A percentile compares a stretch with the other conserved stretches of the same genome.
phyloP scores from a whole-genome alignment of 768 basidiomycete genomes.

The Boletus edulis region DNA sequence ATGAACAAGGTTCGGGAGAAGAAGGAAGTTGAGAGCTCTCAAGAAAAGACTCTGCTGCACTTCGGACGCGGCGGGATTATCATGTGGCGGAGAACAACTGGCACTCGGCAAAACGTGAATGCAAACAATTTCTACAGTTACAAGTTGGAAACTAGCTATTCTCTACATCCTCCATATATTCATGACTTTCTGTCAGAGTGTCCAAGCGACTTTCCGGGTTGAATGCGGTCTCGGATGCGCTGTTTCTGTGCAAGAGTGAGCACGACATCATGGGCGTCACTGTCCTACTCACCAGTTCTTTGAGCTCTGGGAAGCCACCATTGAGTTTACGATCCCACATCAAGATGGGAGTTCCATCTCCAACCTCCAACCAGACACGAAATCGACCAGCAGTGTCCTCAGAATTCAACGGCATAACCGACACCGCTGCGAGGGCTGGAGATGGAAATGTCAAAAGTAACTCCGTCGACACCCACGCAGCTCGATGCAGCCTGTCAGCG shows the following conservation, averaged over 20 bases:
- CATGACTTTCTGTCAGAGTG: slow-evolving; percentile 73
- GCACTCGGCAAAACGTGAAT: background rate
- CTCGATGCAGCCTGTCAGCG: slow-evolving; percentile 76
- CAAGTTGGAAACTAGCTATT: slow-evolving; percentile 1
- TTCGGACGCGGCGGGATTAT: background rate
- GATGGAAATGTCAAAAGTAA: slow-evolving; percentile 88
- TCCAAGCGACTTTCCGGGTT: slow-evolving; percentile 80
- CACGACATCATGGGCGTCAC: slow-evolving; percentile 3
- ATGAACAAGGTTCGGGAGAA: slow-evolving; percentile 8
- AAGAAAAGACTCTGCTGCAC: slow-evolving; percentile 15
- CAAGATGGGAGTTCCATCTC: slow-evolving; percentile 39
- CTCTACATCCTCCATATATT: background rate
- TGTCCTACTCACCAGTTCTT: slow-evolving; percentile 59
- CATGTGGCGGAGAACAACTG: slow-evolving; percentile 20
- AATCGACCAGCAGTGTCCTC: slow-evolving; percentile 90
- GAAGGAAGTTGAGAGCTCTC: slow-evolving; percentile 18
- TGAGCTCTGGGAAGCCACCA: slow-evolving; percentile 91
- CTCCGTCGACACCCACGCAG: slow-evolving; percentile 93
- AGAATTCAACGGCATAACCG: slow-evolving; percentile 68
- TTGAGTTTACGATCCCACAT: slow-evolving; percentile 91
- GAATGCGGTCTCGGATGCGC: slow-evolving; percentile 75
- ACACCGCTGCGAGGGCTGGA: slow-evolving; percentile 63
- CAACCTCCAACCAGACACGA: slow-evolving; percentile 75
- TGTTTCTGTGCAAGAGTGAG: slow-evolving; percentile 63
- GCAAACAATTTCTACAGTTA: slow-evolving; percentile 7